Conservation (phyloP, 768 basidiomycete genomes). For the Xerocomellus amylosporus region DNA sequence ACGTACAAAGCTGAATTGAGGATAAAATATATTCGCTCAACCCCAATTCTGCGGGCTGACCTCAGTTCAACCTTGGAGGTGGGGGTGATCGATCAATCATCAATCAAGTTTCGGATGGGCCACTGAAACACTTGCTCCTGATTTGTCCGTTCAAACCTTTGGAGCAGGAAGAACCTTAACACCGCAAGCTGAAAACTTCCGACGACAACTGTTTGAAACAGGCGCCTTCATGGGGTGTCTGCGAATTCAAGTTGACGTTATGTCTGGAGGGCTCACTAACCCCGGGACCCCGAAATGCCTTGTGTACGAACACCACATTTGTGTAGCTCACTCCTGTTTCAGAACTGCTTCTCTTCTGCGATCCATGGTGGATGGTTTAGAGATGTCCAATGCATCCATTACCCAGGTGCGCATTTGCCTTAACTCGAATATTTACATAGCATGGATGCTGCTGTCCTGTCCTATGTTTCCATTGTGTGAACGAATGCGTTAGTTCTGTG, state of each 20-base stretch:
- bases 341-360: not conserved
- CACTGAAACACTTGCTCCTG: conserved; percentile 4
- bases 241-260: not conserved
- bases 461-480: not conserved
- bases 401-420: not conserved
- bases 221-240: not conserved
- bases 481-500: too few relatives aligned
- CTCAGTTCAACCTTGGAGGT: not conserved
- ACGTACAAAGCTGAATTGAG: not conserved
- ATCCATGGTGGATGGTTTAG: not conserved
- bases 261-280: not conserved
- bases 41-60: too few relatives aligned
- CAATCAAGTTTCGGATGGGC: not conserved
- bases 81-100: not conserved
- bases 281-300: not conserved
- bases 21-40: not conserved
- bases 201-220: not conserved
- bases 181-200: not conserved
- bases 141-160: not conserved
- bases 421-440: too few relatives aligned
- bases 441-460: not conserved
- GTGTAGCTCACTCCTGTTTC: not conserved
- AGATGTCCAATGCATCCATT: not conserved
- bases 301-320: too few relatives aligned
- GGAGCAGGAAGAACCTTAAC: not conserved